Evolutionary conservation across 164 flowering plant genomes (phyloP), one percentile per base, ranked within the genome.

Genomic region (Malania oleifera): DNA sequence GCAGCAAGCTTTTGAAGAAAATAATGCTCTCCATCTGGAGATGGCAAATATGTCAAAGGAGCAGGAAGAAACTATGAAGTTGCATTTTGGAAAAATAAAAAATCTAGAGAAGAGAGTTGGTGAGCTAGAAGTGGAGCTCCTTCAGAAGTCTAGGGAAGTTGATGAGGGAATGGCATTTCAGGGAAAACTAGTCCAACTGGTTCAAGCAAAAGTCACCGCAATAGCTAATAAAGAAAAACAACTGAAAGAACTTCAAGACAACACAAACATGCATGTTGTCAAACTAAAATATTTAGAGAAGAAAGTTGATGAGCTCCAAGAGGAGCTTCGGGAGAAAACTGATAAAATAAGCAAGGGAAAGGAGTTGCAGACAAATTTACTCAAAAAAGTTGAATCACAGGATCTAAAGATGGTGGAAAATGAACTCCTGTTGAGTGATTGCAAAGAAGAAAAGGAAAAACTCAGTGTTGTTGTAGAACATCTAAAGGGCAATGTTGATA

Each of bases 121-220:
- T 13, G 72, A 68, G 41, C 67, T 81, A 7, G 47, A 67, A 29
- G 14, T 3, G 20, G 62, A 71, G 50, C 57, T 75, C 19, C 35
- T 29, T 57, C 24, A 47, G 41, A 74, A 72, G 68, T 60, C 68
- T 7, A 59, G 46, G 59, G 78, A 77, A 60, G 66, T 72, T 20
- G 78, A 79, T 54, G 77, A 77, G 31, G 79, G 67, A 8, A 71
- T 61, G 67, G 69, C 63, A 28, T 34, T 79, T 56, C 78, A 79
- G 22, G 54, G 51, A 14, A 70, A 52, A 25, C 46, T 77, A 12
- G 35, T 71, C 27, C 65, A 68, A n/a, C 1, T 66, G 43, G 40
- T 76, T 50, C 68, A 68, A 40, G 26, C 65, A 14, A 77, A 77
- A 38, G 28, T 56, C 5, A 25, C 63, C 41, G 43, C 34, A 40